A percentile compares a stretch with the other conserved stretches of the same genome.
Evolutionary conservation across 2,329 filamentous ascomycete species (phyloP).

Genomic region (Alternaria arbusti): DNA sequence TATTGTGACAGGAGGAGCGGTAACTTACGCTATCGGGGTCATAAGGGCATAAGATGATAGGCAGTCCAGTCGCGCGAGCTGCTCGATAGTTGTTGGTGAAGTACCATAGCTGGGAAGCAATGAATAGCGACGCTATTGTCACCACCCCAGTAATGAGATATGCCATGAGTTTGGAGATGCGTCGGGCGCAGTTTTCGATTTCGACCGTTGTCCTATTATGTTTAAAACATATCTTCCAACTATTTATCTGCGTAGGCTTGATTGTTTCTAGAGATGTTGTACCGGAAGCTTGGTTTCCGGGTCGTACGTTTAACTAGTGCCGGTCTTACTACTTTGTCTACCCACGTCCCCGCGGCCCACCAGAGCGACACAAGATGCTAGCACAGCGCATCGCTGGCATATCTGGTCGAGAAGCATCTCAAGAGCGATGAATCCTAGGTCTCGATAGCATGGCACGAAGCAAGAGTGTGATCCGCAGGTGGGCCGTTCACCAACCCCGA

Average conservation of each 20-base stretch:
- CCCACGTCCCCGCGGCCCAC: neutral
- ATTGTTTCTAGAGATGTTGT: neutral
- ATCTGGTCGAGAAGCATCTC: too few relatives aligned
- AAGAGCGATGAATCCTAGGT: neutral
- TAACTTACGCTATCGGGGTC: slow-evolving; percentile 8
- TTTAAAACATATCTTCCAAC: neutral
- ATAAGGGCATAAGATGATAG: slow-evolving; percentile 4
- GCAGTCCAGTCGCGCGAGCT: slow-evolving; percentile 1
- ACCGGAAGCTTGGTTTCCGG: neutral
- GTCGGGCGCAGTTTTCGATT: neutral
- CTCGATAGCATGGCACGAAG: neutral
- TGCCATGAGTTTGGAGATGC: neutral
- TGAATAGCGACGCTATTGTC: neutral
- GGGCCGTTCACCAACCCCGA: neutral
- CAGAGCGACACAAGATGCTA: neutral
- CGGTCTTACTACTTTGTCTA: neutral
- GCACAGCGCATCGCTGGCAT: neutral
- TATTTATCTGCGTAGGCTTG: neutral
- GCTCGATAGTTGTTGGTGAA: neutral
- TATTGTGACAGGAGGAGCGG: neutral
- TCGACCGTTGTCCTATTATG: neutral
- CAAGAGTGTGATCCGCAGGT: neutral
- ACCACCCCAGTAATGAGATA: neutral
- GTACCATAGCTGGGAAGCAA: neutral
- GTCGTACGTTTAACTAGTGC: neutral